These are phyloP conservation scores for Ganoderma lingzhi DNA, from an alignment of 1,284 basidiomycete species.

Conservation along the genomic window DNA sequence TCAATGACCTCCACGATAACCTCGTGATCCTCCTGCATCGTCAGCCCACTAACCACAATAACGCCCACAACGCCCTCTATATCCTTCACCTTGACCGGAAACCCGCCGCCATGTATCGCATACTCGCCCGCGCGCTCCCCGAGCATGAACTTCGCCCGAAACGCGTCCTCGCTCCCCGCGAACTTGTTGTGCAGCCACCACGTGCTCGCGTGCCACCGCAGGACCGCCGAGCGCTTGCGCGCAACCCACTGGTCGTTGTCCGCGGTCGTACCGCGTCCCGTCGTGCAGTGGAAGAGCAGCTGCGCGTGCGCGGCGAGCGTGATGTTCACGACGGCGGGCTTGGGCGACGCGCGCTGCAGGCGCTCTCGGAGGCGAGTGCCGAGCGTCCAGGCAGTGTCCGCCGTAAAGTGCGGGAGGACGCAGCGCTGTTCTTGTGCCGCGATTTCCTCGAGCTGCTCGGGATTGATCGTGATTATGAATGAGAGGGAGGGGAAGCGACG, in stretches of 20 bases:
- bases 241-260: conserved; percentile 48
- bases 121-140: conserved; percentile 40
- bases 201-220: conserved; percentile 43
- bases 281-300: conserved; percentile 43
- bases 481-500: neutral
- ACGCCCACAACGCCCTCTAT: conserved; percentile 47
- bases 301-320: conserved; percentile 41
- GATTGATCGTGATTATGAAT: neutral
- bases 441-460: conserved; percentile 28
- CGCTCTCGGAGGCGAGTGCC: conserved; percentile 41
- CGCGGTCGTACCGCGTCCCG: conserved; percentile 40
- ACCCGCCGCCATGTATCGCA: conserved; percentile 45
- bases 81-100: conserved; percentile 43
- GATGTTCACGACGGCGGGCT: conserved; percentile 38
- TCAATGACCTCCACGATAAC: conserved; percentile 44
- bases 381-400: conserved; percentile 43
- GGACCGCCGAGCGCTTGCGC: conserved; percentile 46
- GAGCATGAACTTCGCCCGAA: conserved; percentile 38
- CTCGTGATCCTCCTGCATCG: conserved; percentile 43
- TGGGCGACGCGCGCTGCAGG: conserved; percentile 33
- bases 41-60: conserved; percentile 45
- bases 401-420: conserved; percentile 37
- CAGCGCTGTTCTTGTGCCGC: conserved; percentile 31
- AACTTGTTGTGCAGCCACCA: conserved; percentile 38
- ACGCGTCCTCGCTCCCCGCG: conserved; percentile 34